These are phyloP conservation scores for Candida sithepensis DNA, from an alignment of 805 yeast genomes.

Conservation along the genomic window DNA sequence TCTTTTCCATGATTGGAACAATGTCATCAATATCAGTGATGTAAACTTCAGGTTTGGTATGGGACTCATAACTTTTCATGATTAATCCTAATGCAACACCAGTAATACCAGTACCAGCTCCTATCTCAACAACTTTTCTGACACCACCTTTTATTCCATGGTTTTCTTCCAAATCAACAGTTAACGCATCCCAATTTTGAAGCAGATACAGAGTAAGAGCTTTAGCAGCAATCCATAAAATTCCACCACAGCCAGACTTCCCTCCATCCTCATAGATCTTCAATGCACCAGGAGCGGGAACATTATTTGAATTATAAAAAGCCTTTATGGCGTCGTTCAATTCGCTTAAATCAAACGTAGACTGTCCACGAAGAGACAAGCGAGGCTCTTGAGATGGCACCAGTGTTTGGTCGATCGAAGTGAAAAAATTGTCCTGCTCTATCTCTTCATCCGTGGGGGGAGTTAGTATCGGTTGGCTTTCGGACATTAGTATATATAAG, in stretches of 20 bases:
- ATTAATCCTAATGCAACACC: constrained; percentile 38
- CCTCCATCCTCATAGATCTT: constrained; percentile 54
- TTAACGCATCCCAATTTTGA: constrained; percentile 19
- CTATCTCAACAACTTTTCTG: constrained; percentile 44
- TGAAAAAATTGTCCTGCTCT: background rate
- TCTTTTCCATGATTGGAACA: constrained; percentile 44
- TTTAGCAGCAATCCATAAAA: constrained; percentile 61
- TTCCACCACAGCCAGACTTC: constrained; percentile 60
- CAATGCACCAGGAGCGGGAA: constrained; percentile 24
- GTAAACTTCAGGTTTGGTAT: constrained; percentile 32
- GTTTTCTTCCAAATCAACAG: constrained; percentile 7
- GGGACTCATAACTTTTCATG: constrained; percentile 9
- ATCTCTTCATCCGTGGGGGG: background rate
- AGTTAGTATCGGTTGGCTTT: background rate
- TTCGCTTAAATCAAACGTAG: constrained; percentile 3
- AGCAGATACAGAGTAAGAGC: constrained; percentile 44
- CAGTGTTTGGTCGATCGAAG: constrained; percentile 22
- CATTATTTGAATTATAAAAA: constrained; percentile 29
- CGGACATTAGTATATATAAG: background rate
- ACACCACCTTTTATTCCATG: constrained; percentile 16
- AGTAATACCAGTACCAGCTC: constrained; percentile 58
- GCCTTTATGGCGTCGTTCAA: constrained; percentile 30
- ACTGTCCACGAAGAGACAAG: constrained; percentile 7
- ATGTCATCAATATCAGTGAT: constrained; percentile 49
- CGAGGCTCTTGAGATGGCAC: constrained; percentile 31